A percentile compares a stretch with the other conserved stretches of the same genome.
phyloP scores from a whole-genome alignment of 2,329 filamentous ascomycete species.

The Teratosphaeria viscida region DNA sequence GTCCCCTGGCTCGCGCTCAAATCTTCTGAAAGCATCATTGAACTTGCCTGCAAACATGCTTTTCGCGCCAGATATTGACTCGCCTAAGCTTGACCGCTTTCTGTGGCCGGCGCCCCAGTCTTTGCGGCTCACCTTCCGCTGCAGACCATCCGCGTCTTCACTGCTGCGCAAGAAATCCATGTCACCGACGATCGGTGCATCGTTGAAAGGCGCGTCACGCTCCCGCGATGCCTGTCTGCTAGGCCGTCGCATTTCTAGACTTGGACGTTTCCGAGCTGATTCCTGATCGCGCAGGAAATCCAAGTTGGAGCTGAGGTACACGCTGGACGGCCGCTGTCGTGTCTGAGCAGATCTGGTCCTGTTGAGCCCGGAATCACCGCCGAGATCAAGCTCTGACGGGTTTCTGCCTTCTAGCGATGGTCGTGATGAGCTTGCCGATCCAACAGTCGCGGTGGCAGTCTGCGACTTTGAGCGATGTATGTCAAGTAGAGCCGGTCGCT shows the following conservation, averaged over 20 bases:
- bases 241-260: conserved; percentile 12
- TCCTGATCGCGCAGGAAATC: conserved; percentile 76
- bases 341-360: conserved; percentile 54
- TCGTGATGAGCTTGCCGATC: conserved; percentile 47
- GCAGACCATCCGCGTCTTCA: conserved; percentile 48
- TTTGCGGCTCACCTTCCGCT: conserved; percentile 46
- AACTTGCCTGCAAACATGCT: conserved; percentile 80
- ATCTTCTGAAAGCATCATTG: conserved; percentile 85
- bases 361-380: conserved; percentile 41
- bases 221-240: conserved; percentile 20
- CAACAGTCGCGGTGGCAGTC: conserved; percentile 31
- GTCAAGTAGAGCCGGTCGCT: conserved; percentile 35
- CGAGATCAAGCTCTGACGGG: conserved; percentile 51
- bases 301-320: conserved; percentile 70
- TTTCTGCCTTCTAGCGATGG: conserved; percentile 63
- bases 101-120: conserved; percentile 42
- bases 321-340: conserved; percentile 66
- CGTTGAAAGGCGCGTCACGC: conserved; percentile 37
- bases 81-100: conserved; percentile 61
- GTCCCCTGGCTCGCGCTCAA: conserved; percentile 45
- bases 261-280: conserved; percentile 1
- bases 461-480: conserved; percentile 41
- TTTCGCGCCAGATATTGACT: conserved; percentile 49
- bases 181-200: conserved; percentile 65
- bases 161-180: conserved; percentile 72